Evolutionary conservation across 495 filamentous ascomycete species (phyloP).

Genomic region (Bryoglossum gracile): DNA sequence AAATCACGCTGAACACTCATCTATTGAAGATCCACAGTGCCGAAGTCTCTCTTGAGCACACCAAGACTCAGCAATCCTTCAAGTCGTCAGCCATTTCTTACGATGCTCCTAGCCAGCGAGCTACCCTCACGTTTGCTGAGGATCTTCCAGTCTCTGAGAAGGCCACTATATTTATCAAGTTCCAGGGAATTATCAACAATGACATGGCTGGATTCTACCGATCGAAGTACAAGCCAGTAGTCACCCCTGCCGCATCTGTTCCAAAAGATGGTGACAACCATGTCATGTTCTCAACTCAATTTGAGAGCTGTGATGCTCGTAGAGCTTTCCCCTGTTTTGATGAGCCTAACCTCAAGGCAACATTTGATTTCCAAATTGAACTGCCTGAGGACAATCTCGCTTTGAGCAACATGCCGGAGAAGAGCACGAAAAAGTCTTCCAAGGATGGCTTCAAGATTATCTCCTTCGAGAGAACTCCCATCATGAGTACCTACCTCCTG

Average conservation of each 20-base stretch:
- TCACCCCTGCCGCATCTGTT: constrained; percentile 58
- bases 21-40: constrained; percentile 55
- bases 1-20: constrained; percentile 68
- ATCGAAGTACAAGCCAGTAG: constrained; percentile 81
- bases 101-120: constrained; percentile 72
- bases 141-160: constrained; percentile 55
- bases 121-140: constrained; percentile 61
- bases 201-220: constrained; percentile 96
- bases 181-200: constrained; percentile 83
- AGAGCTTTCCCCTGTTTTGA: constrained; percentile 96
- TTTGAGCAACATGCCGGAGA: constrained; percentile 82
- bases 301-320: constrained; percentile 91
- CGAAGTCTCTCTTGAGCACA: constrained; percentile 36
- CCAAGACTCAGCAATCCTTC: constrained; percentile 41
- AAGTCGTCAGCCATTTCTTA: constrained; percentile 63
- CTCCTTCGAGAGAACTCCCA: constrained; percentile 74
- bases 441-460: constrained; percentile 66
- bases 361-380: constrained; percentile 88
- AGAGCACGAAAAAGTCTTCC: constrained; percentile 51
- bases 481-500: constrained; percentile 96
- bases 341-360: constrained; percentile 93
- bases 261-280: constrained; percentile 71
- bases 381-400: constrained; percentile 80
- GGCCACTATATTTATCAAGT: constrained; percentile 62
- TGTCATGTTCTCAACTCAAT: constrained; percentile 95